phyloP scores from a whole-genome alignment of 225 moss, liverwort and hornwort genomes.

The Climacium dendroides region DNA sequence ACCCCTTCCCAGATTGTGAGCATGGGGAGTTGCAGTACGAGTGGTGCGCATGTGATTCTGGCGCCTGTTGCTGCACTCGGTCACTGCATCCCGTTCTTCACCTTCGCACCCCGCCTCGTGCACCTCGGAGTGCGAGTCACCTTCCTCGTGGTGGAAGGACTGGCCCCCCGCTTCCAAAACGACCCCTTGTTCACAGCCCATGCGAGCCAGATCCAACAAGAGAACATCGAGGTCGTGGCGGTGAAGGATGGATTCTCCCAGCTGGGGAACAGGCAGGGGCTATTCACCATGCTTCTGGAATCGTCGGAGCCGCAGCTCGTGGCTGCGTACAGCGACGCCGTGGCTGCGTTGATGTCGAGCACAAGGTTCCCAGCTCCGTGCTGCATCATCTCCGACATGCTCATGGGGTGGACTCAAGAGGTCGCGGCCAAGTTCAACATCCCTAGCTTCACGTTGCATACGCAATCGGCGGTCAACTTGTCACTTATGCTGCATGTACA shows the following conservation, averaged over 20 bases:
- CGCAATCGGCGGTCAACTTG: conserved; percentile 7
- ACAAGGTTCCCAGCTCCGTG: neutral
- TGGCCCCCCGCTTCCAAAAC: neutral
- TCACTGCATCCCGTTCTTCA: neutral
- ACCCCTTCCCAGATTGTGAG: neutral
- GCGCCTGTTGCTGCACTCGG: neutral
- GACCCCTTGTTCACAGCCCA: neutral
- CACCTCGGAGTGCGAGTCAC: neutral
- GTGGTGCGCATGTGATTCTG: conserved; percentile 1
- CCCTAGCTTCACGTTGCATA: neutral
- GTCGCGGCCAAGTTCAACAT: conserved; percentile 1
- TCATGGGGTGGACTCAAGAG: conserved; percentile 6
- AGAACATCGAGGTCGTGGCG: neutral
- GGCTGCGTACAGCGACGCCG: neutral
- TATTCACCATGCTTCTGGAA: neutral
- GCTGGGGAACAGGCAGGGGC: neutral
- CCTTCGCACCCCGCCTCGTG: neutral
- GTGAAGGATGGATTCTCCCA: neutral
- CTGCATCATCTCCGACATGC: conserved; percentile 26
- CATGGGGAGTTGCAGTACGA: neutral
- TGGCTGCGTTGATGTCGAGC: neutral
- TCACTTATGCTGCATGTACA: conserved; percentile 24
- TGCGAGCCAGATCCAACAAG: neutral
- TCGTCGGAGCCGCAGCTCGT: neutral
- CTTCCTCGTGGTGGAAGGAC: neutral